Evolutionary conservation across 805 yeast species (phyloP).

Genomic region (Clavispora phyllophila): DNA sequence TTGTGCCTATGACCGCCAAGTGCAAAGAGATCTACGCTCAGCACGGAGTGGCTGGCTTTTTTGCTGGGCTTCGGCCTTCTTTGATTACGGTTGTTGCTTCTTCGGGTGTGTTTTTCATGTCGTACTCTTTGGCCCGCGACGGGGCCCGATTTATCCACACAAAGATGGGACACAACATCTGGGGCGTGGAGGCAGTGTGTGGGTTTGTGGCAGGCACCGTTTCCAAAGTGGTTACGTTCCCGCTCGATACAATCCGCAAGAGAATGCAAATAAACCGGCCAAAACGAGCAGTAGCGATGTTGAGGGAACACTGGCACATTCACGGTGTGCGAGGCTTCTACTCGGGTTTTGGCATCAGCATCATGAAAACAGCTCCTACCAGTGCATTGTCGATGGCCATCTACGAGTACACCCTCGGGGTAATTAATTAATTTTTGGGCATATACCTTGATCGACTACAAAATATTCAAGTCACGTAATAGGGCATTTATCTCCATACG

Average conservation of each 20-base stretch:
- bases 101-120: conserved; percentile 71
- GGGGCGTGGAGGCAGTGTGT: conserved; percentile 50
- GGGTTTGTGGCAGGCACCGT: conserved; percentile 73
- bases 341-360: conserved; percentile 65
- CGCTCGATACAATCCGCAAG: conserved; percentile 78
- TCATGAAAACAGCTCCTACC: conserved; percentile 79
- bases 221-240: conserved; percentile 74
- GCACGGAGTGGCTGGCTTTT: conserved; percentile 44
- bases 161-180: conserved; percentile 16
- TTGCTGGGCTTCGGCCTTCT: conserved; percentile 46
- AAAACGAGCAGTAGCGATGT: conserved; percentile 19
- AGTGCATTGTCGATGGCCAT: conserved; percentile 60
- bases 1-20: conserved; percentile 33
- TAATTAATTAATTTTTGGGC: conserved; percentile 3
- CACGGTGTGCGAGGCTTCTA: conserved; percentile 72
- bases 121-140: conserved; percentile 53
- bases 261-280: conserved; percentile 56
- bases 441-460: too few relatives aligned
- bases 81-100: conserved; percentile 61
- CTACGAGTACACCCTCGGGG: conserved; percentile 44
- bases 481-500: too few relatives aligned
- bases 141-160: conserved; percentile 19
- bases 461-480: too few relatives aligned
- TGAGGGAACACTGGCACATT: conserved; percentile 35
- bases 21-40: conserved; percentile 20